Base-by-base conservation (phyloP, 2,329 filamentous ascomycete species). In the Trichoderma aggressivum region DNA sequence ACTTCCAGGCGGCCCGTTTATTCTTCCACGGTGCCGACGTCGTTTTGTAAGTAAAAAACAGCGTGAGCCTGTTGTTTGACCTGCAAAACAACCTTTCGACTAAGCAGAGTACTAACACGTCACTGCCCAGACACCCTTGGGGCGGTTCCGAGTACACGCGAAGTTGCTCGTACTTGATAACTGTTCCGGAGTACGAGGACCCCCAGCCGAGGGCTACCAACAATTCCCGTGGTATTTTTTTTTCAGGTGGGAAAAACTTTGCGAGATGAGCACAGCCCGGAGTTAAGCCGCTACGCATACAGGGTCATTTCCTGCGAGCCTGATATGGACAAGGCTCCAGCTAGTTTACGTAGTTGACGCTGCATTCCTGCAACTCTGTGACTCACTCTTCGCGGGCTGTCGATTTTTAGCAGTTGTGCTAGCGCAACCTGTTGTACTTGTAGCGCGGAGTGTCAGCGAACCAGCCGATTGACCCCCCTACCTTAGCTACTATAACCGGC, bases 351-450 rank as follows among this genome's bases (percentile, higher is more conserved):
- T 69, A 28, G 43, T 60, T 36, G 55, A 68, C 36, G 56, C 39
- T 60, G 66, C 66, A 34, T 28, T 50, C 65, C 65, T 68, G 55
- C 34, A 43, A 68, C 63, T 36, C 66, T 69, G 56, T 69, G 66
- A 69, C 66, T 69, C 66, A 69, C 66, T 12, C 34, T 12, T 43
- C 47, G 14, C 55, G 36, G 16, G 36, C 56, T 60, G 55, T 50
- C 7, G 55, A 61, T 28, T 61, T 39, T 61, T 61, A 61, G 39
- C 24, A 12, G 26, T 43, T 43, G 32, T 39, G 50, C 50, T 66
- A 53, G 63, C 63, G 50, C 30, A 11, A 18, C 11, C n/a, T n/a
- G n/a, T n/a, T 43, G 39, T 43, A 24, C 11, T 16, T 63, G n/a
- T 32, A n/a, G 32, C 32, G 32, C 8, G 28, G 4, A 56, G 39